Percentiles rank a stretch among this genome's conserved stretches.
Conservation (phyloP, 31 red algal species). For the Endocladia muricata region DNA sequence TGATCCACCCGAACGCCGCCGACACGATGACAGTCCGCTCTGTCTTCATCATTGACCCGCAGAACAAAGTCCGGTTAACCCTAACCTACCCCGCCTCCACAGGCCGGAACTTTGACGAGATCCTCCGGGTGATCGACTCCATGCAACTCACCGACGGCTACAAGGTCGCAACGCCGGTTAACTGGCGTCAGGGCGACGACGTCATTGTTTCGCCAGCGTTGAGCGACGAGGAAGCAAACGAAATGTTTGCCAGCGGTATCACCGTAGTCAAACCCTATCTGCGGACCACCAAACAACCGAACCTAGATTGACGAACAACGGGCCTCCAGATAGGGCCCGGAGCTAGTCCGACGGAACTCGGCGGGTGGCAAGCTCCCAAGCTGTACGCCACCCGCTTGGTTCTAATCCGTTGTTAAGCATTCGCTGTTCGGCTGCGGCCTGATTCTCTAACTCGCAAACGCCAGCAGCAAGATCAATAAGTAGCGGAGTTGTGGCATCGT, state of each 20-base stretch:
- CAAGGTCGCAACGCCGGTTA: slow-evolving; percentile 78
- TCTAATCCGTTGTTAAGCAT: too few species aligned
- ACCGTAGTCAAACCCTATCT: slow-evolving; percentile 62
- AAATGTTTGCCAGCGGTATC: slow-evolving; percentile 71
- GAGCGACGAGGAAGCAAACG: slow-evolving; percentile 44
- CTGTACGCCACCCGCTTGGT: too few species aligned
- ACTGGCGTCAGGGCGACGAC: slow-evolving; percentile 53
- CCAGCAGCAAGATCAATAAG: too few species aligned
- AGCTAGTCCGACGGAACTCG: too few species aligned
- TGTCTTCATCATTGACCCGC: slow-evolving; percentile 75
- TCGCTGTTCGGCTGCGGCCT: too few species aligned
- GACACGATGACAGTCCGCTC: slow-evolving; percentile 75
- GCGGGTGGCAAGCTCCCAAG: too few species aligned
- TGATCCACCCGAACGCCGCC: slow-evolving; percentile 49
- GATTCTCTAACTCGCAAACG: too few species aligned
- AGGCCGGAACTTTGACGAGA: slow-evolving; percentile 82
- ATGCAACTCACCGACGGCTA: slow-evolving; percentile 58
- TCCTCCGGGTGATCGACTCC: slow-evolving; percentile 77
- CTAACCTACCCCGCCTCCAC: slow-evolving; percentile 73
- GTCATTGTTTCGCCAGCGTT: slow-evolving; percentile 59
- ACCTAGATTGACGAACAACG: too few species aligned
- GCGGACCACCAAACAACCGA: slow-evolving; percentile 65
- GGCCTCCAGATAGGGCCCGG: too few species aligned
- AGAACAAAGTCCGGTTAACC: slow-evolving; percentile 74
- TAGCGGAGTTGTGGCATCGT: too few species aligned